Evolutionary conservation across 169 alveolate species (phyloP).

Genomic region (Eimeria maxima): DNA sequence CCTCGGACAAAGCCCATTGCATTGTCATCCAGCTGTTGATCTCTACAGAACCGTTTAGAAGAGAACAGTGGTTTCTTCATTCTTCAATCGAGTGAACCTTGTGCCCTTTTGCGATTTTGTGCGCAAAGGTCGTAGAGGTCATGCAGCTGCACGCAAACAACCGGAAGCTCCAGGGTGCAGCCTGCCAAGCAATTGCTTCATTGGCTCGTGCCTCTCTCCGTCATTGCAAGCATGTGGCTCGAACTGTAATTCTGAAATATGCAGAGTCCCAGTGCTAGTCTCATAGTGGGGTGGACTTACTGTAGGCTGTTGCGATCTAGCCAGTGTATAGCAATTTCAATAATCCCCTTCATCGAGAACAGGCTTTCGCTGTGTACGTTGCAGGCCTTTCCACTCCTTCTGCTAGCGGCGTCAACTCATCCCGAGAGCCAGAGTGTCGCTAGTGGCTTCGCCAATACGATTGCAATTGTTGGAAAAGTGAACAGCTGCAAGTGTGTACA

Average conservation of each 20-base stretch:
- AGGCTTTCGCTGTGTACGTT: not conserved
- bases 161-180: conserved; percentile 83
- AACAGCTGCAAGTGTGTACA: conserved; percentile 62
- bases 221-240: conserved; percentile 80
- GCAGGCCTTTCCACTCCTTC: conserved; percentile 74
- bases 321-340: not conserved
- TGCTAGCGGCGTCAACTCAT: conserved; percentile 56
- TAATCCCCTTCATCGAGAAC: not conserved
- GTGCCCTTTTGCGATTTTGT: not conserved
- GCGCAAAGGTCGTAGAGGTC: conserved; percentile 62
- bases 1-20: no score
- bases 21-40: not conserved
- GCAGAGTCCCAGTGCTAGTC: conserved; percentile 1
- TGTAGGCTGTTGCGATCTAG: not conserved
- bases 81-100: not conserved
- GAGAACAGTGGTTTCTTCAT: no score
- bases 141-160: conserved; percentile 78
- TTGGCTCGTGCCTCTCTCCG: conserved; percentile 77
- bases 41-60: not conserved
- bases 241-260: conserved; percentile 31
- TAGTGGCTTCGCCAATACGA: conserved; percentile 67
- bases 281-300: no score
- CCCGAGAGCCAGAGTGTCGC: conserved; percentile 78
- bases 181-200: conserved; percentile 81
- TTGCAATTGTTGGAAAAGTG: conserved; percentile 69